Evolutionary conservation across 768 basidiomycete species (phyloP).

Genomic region (Suillus cothurnatus): DNA sequence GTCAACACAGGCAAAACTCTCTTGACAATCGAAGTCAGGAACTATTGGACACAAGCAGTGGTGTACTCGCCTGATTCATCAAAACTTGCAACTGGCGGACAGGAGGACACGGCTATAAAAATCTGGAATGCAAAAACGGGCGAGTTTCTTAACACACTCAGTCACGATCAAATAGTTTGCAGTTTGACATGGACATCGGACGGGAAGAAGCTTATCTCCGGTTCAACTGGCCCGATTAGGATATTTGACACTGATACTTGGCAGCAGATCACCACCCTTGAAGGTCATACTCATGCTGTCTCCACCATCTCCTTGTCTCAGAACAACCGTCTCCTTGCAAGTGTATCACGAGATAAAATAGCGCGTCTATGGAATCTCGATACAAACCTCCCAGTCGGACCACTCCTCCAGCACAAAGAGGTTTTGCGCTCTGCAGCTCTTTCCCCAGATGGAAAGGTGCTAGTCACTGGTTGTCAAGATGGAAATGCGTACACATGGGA

Average conservation of each 20-base stretch:
- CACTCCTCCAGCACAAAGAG: too few species aligned
- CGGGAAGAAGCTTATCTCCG: not conserved
- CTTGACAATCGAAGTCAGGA: not conserved
- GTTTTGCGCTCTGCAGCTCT: too few species aligned
- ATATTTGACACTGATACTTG: not conserved
- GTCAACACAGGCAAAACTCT: not conserved
- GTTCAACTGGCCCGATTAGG: not conserved
- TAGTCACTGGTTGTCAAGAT: too few species aligned
- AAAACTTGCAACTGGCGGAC: not conserved
- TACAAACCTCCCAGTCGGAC: too few species aligned
- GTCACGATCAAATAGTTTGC: not conserved
- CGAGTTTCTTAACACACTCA: not conserved
- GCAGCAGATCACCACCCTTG: not conserved
- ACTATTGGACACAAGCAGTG: not conserved
- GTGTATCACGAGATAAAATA: not conserved
- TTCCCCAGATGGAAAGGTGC: too few species aligned
- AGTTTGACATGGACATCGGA: not conserved
- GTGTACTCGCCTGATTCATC: not conserved
- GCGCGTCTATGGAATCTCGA: too few species aligned
- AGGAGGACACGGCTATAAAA: not conserved
- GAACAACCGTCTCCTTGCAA: not conserved
- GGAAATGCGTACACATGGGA: too few species aligned
- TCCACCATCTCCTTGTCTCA: not conserved
- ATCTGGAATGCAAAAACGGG: not conserved
- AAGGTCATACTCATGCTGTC: not conserved